Evolutionary conservation across 257 asterid species (phyloP).

Genomic region (Mitragyna speciosa): DNA sequence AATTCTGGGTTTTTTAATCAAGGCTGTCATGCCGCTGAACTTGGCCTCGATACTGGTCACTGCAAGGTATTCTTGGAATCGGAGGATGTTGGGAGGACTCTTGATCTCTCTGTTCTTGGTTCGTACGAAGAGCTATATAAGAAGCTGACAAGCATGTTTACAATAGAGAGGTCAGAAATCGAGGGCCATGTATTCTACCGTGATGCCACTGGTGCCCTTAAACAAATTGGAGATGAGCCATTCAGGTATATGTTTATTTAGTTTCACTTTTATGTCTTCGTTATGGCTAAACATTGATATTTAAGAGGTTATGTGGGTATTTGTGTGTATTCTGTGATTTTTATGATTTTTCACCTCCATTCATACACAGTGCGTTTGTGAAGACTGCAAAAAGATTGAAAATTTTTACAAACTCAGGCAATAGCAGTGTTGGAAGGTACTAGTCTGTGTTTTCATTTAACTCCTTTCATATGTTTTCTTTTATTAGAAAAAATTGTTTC

Average conservation of each 20-base stretch:
- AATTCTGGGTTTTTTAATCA: conserved; percentile 38
- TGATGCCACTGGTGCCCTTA: conserved; percentile 62
- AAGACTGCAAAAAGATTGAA: conserved; percentile 76
- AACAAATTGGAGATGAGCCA: conserved; percentile 70
- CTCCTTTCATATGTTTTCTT: not conserved
- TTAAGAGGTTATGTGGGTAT: not conserved
- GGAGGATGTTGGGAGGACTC: conserved; percentile 74
- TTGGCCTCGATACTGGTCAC: conserved; percentile 63
- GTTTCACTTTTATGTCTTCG: not conserved
- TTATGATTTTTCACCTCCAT: not conserved
- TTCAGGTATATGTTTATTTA: conserved; percentile 47
- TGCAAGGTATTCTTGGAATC: conserved; percentile 93
- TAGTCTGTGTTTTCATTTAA: not conserved
- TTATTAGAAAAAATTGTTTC: not conserved
- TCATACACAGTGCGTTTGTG: conserved; percentile 55
- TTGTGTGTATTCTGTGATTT: not conserved
- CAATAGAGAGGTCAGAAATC: conserved; percentile 59
- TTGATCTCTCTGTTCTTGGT: conserved; percentile 70
- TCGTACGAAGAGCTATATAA: conserved; percentile 79
- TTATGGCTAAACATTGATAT: not conserved
- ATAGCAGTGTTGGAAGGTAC: conserved; percentile 54
- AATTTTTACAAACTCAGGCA: conserved; percentile 52
- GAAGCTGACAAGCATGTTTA: conserved; percentile 67
- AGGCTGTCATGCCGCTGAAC: conserved; percentile 43
- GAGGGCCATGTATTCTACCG: conserved; percentile 54